phyloP scores from a whole-genome alignment of 306 rosid genomes.

The Neltuma alba region DNA sequence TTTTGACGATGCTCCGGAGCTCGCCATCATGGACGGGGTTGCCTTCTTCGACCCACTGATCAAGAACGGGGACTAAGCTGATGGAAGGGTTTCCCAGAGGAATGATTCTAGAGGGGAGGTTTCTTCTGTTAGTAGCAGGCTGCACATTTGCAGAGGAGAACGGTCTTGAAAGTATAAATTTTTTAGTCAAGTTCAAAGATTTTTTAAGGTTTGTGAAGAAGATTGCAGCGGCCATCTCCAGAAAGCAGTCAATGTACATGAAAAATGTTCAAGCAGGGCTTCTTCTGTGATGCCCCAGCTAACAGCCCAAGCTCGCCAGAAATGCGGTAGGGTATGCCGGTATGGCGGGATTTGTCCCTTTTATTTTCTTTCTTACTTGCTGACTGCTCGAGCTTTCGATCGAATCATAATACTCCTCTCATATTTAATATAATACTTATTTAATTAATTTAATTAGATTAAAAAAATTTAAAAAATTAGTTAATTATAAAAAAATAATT shows the following conservation, averaged over 20 bases:
- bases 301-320: background rate
- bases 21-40: conserved; percentile 23
- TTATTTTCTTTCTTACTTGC: too few relatives aligned
- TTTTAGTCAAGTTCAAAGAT: conserved; percentile 23
- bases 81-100: conserved; percentile 68
- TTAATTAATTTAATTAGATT: too few relatives aligned
- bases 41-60: conserved; percentile 60
- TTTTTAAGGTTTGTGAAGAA: conserved; percentile 40
- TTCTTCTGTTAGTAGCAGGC: conserved; percentile 24
- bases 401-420: too few relatives aligned
- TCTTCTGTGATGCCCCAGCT: background rate
- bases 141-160: conserved; percentile 28
- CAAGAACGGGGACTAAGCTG: conserved; percentile 59
- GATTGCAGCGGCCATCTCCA: conserved; percentile 22
- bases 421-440: too few relatives aligned
- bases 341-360: too few relatives aligned
- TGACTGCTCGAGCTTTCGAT: too few relatives aligned
- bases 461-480: too few relatives aligned
- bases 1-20: conserved; percentile 46
- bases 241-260: background rate
- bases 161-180: conserved; percentile 24
- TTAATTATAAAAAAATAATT: too few relatives aligned
- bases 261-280: background rate
- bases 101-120: conserved; percentile 59
- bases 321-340: too few relatives aligned